Evolutionary conservation across 2,329 filamentous ascomycete genomes (phyloP), one percentile per base, ranked within the genome.

Genomic region (Aureobasidium melanogenum): DNA sequence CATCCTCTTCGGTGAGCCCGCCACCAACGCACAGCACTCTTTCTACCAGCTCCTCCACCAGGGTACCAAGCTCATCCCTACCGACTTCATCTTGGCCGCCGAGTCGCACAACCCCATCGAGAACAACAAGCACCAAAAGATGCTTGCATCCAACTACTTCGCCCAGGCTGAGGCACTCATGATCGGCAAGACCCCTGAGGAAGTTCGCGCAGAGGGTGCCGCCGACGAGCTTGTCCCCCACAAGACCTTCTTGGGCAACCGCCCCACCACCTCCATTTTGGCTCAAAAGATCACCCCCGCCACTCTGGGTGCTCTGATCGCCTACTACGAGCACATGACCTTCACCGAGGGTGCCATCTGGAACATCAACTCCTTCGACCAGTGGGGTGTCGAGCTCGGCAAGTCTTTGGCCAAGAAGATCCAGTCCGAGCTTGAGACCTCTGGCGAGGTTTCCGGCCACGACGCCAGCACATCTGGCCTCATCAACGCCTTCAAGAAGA

Each of bases 11-110:
- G 94, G 94, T 72, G 94, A 99, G 82, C 94, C 94, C 59, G 95
- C 91, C 77, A 99, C 94, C 75, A 99, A 99, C 74, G 94, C 94
- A 47, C 94, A 99, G 81, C 94, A 99, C 84, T 97, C 94, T 64
- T 99, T 99, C 87, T 99, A 96, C 88, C 94, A 99, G 84, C 88
- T 99, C 51, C 86, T 99, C 63, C 94, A 99, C 83, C 94, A 99
- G 78, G 94, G 94, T 71, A 99, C 94, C 70, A 97, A 97, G 85
- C 87, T 99, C 71, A 97, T 99, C 73, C 94, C 94, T 17, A 88
- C 93, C 68, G 94, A 99, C 79, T 99, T 99, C 81, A 95, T 99
- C 79, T 81, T 99, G 69, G 94, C 94, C 41, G 92, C 91, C 66
- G 85, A 97, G 80, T 95, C 91, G 61, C 94, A 99, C 84, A 99